These are phyloP conservation scores for Trebouxia gelatinosa DNA, from an alignment of 163 green algal genomes.

Conservation along the genomic window DNA sequence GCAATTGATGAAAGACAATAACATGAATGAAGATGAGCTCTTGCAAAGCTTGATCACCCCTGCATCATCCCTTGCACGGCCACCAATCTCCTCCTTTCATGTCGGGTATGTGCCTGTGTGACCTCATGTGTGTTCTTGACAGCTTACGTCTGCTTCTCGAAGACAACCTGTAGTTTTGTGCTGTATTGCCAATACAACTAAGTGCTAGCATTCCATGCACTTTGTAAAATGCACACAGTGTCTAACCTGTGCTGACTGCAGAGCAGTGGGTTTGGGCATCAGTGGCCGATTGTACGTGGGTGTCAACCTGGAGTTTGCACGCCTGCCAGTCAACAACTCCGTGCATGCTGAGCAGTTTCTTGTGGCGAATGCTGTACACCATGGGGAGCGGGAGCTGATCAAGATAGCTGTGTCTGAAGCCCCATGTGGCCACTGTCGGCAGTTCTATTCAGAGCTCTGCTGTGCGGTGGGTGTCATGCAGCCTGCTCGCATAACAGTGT, in stretches of 20 bases:
- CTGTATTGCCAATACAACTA: not conserved
- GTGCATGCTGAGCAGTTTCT: conserved; percentile 98
- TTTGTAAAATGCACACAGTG: not conserved
- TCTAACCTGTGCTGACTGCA: not conserved
- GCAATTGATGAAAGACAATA: conserved; percentile 9
- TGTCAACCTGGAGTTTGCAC: conserved; percentile 92
- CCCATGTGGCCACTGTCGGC: conserved; percentile 95
- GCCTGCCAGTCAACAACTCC: conserved; percentile 77
- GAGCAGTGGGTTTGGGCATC: conserved; percentile 64
- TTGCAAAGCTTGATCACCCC: conserved; percentile 65
- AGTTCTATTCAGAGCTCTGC: conserved; percentile 92
- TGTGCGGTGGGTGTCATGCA: conserved; percentile 74
- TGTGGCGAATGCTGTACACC: conserved; percentile 73
- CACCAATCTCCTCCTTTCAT: conserved; percentile 82
- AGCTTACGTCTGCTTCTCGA: not conserved
- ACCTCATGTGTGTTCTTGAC: not conserved
- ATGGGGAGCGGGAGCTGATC: conserved; percentile 68
- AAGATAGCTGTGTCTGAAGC: conserved; percentile 81
- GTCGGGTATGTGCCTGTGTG: conserved; percentile 74
- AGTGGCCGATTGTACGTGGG: conserved; percentile 86
- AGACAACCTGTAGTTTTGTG: not conserved
- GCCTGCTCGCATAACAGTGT: no score
- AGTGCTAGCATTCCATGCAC: not conserved
- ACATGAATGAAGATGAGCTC: conserved; percentile 52
- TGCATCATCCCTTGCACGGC: conserved; percentile 65